Evolutionary conservation across 352 stramenopile species (phyloP), one percentile per base, ranked within the genome.

Genomic region (Aphanomyces astaci): DNA sequence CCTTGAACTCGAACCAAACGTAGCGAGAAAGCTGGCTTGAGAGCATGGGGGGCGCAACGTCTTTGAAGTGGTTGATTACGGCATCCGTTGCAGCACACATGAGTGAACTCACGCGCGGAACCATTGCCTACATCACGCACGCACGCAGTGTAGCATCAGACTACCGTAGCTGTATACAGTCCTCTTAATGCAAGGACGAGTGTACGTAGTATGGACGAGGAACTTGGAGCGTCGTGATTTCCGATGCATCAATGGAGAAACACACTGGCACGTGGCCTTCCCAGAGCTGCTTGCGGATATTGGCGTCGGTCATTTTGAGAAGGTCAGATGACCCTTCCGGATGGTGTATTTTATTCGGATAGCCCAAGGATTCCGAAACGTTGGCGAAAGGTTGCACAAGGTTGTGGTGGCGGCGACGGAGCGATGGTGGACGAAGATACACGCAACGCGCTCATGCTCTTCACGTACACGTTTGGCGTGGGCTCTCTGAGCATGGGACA

Each of bases 61-160:
- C 81, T 22, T 75, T 80, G 56, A 94, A 90, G 74, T 90, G 88
- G 70, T 92, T 82, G 64, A 94, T 76, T 19, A 90, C 85, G 39
- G 77, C 72, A 4, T 84, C 83, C 15, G 82, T 90, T 54, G 90
- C 80, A 39, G 83, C 78, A 15, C 36, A 43, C 33, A 90, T 73
- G 40, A 94, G 70, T 66, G 86, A 94, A 71, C 85, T 88, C 78
- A 92, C 80, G 31, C 84, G 81, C n/a, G 86, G 86, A 17, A 94
- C 71, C 80, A 94, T 88, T 9, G 84, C 83, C 83, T 94, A 49
- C 19, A 31, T 48, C 73, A 5, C 24, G 28, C 46, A 71, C 11
- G 22, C 31, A 28, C 7, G 19, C 63, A 54, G 36, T 27, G 66
- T n/a, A 40, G 27, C 64, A 13, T 30, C 17, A 64, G 9, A 49